These are phyloP conservation scores for Taphrina sp. DNA, from an alignment of 1,139 yeast species.

Conservation along the genomic window DNA sequence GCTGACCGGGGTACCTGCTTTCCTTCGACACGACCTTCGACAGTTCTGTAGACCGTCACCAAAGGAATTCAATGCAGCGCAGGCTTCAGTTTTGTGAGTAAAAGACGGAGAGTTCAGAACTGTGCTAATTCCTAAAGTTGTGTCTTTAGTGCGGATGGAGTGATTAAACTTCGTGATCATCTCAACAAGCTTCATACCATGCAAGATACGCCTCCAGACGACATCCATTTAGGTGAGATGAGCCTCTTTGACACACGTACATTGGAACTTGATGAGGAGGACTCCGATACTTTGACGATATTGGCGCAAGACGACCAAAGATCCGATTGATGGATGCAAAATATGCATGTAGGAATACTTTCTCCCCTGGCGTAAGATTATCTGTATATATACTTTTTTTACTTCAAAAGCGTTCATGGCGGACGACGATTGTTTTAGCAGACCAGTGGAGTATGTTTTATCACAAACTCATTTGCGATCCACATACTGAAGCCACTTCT, in stretches of 20 bases:
- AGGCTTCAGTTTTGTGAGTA: constrained; percentile 62
- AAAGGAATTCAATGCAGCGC: constrained; percentile 84
- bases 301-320: not conserved
- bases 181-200: constrained; percentile 46
- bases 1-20: constrained; percentile 87
- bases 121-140: constrained; percentile 47
- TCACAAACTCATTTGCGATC: too few species aligned
- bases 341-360: not conserved
- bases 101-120: not conserved
- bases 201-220: not conserved
- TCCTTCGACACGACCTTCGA: constrained; percentile 79
- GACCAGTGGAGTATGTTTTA: too few species aligned
- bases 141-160: constrained; percentile 92
- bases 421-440: too few species aligned
- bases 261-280: not conserved
- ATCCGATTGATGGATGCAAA: not conserved
- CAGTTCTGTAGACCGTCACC: constrained; percentile 94
- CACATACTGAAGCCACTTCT: too few species aligned
- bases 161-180: constrained; percentile 64
- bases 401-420: too few species aligned
- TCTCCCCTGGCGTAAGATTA: too few species aligned
- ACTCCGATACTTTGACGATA: not conserved
- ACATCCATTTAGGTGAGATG: not conserved
- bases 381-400: too few species aligned
- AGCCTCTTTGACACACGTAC: not conserved